A percentile compares a stretch with the other conserved stretches of the same genome.
These are phyloP conservation scores for Beta vulgaris DNA, from an alignment of 148 eudicot species.

Conservation along the genomic window DNA sequence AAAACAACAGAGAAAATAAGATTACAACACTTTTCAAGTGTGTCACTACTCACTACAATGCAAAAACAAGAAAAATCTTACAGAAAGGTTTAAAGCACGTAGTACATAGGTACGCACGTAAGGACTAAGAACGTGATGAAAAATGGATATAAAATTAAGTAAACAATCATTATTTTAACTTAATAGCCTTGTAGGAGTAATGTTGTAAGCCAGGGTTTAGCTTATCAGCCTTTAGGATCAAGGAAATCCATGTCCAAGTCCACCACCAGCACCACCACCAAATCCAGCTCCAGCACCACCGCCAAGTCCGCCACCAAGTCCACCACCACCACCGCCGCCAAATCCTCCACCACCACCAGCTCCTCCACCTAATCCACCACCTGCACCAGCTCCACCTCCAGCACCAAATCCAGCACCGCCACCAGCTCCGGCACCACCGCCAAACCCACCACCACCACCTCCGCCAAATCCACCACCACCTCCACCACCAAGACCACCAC, in stretches of 20 bases:
- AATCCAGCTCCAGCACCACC: slow-evolving; percentile 9
- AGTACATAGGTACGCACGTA: too few species aligned
- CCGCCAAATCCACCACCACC: slow-evolving; percentile 16
- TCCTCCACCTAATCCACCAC: slow-evolving; percentile 13
- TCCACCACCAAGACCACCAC: not conserved
- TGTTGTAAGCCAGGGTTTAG: not conserved
- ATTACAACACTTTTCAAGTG: too few species aligned
- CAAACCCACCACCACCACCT: slow-evolving; percentile 14
- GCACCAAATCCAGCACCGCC: slow-evolving; percentile 11
- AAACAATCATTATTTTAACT: not conserved
- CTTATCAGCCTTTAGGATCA: too few species aligned
- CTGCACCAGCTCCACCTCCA: slow-evolving; percentile 4
- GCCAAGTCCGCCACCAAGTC: slow-evolving; percentile 13
- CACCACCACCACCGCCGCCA: slow-evolving; percentile 17
- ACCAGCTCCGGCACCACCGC: slow-evolving; percentile 13
- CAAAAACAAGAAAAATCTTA: too few species aligned
- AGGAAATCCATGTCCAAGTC: slow-evolving; percentile 1
- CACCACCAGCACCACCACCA: slow-evolving; percentile 3
- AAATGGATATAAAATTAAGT: too few species aligned
- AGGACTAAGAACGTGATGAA: too few species aligned
- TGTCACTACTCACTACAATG: too few species aligned
- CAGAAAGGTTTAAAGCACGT: too few species aligned
- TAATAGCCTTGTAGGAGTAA: not conserved
- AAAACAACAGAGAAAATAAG: too few species aligned
- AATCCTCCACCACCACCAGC: slow-evolving; percentile 14